These are phyloP conservation scores for Rhynchospora pubera DNA, from an alignment of 176 grass and related monocot species.

Conservation along the genomic window DNA sequence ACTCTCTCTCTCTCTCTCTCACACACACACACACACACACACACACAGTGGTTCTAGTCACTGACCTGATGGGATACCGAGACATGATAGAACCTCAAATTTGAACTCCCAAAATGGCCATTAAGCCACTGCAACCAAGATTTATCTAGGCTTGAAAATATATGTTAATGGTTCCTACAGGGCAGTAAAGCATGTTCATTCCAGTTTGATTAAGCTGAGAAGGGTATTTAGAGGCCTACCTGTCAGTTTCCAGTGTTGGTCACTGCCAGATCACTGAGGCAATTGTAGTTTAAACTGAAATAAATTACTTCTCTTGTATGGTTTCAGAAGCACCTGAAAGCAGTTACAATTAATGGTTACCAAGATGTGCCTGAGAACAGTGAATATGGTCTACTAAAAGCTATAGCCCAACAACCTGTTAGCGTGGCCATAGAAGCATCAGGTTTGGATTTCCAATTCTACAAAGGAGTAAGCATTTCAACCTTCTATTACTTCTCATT, in stretches of 20 bases:
- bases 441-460: conserved; percentile 73
- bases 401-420: conserved; percentile 58
- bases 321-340: conserved; percentile 32
- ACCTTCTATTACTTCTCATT: neutral
- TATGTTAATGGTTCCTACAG: neutral
- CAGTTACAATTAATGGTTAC: conserved; percentile 51
- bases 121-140: neutral
- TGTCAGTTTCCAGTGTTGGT: neutral
- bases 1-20: conserved; percentile 16
- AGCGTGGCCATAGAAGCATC: conserved; percentile 71
- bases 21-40: neutral
- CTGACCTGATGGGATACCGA: neutral
- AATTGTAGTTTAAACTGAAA: neutral
- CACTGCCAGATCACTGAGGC: neutral
- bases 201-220: neutral
- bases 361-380: conserved; percentile 71
- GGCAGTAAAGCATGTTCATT: neutral
- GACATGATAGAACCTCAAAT: neutral
- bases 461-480: conserved; percentile 50
- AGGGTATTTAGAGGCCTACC: neutral
- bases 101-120: neutral
- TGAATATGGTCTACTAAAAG: conserved; percentile 59
- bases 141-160: neutral
- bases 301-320: neutral
- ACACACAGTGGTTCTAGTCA: neutral